Percentiles rank a stretch among this genome's conserved stretches.
These are phyloP conservation scores for Earliella scabrosa DNA, from an alignment of 1,284 basidiomycete genomes.

Conservation along the genomic window DNA sequence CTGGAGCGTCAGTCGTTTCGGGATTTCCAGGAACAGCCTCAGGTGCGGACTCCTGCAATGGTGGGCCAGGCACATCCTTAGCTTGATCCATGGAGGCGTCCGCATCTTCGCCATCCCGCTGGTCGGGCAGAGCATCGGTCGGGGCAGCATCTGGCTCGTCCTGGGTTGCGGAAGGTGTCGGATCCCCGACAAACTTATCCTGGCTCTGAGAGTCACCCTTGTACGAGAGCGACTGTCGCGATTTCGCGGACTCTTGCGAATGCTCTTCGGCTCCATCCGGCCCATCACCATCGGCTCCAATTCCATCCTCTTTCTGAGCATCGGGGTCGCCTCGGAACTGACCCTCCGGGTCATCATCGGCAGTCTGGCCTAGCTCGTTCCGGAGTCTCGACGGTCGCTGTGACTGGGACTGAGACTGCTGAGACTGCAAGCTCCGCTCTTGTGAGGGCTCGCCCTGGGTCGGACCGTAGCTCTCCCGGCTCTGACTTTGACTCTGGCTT, in stretches of 20 bases:
- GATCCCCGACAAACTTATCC: not conserved
- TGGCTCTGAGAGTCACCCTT: slow-evolving; percentile 25
- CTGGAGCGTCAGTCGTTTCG: not conserved
- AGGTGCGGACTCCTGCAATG: too few species aligned
- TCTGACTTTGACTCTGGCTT: slow-evolving; percentile 12
- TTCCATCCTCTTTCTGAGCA: not conserved
- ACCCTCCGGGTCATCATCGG: too few species aligned
- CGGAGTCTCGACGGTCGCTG: slow-evolving; percentile 23
- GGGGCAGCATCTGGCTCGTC: not conserved
- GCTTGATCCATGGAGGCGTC: not conserved
- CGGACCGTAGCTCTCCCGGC: not conserved
- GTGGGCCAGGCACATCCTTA: too few species aligned
- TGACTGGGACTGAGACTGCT: slow-evolving; percentile 6
- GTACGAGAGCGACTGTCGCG: slow-evolving; percentile 18
- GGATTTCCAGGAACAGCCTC: too few species aligned
- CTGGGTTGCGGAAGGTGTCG: not conserved
- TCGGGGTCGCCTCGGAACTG: too few species aligned
- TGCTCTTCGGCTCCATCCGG: slow-evolving; percentile 1
- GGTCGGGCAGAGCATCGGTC: not conserved
- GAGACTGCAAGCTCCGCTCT: slow-evolving; percentile 11
- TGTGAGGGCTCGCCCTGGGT: slow-evolving; percentile 8
- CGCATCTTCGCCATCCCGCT: not conserved
- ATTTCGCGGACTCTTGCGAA: slow-evolving; percentile 4
- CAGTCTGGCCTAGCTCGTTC: slow-evolving; percentile 20
- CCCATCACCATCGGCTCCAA: not conserved